A percentile compares a stretch with the other conserved stretches of the same genome.
phyloP scores from a whole-genome alignment of 2,329 filamentous ascomycete species.

The Botrytis paeoniae region DNA sequence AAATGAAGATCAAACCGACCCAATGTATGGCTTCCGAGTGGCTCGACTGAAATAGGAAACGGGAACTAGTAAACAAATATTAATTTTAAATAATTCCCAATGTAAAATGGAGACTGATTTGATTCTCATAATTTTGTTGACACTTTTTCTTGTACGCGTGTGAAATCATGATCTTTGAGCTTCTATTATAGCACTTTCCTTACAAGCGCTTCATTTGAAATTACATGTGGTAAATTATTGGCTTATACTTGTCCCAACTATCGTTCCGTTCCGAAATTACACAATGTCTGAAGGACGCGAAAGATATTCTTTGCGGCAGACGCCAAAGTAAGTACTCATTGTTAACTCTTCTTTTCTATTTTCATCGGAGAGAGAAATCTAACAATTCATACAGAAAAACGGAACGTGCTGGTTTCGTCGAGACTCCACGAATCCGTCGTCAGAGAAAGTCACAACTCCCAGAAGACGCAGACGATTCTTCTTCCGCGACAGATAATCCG shows the following conservation, averaged over 20 bases:
- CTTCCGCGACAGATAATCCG: conserved; percentile 36
- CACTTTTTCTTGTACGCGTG: neutral
- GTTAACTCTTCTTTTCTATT: neutral
- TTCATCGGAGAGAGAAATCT: conserved; percentile 1
- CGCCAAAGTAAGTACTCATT: conserved; percentile 35
- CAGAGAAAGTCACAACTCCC: conserved; percentile 39
- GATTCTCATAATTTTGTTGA: neutral
- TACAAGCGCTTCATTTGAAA: neutral
- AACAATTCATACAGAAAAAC: conserved; percentile 44
- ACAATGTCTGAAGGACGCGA: conserved; percentile 38
- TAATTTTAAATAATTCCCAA: conserved; percentile 7
- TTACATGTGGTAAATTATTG: neutral
- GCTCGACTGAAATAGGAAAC: neutral
- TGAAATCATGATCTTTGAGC: conserved; percentile 5
- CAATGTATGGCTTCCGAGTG: conserved; percentile 7
- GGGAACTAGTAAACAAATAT: conserved; percentile 1
- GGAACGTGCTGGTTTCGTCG: conserved; percentile 49
- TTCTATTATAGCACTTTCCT: neutral
- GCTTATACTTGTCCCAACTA: neutral
- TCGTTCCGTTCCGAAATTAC: conserved; percentile 5
- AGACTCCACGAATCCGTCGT: conserved; percentile 48
- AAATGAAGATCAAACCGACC: neutral
- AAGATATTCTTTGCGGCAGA: conserved; percentile 37
- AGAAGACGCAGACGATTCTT: conserved; percentile 38
- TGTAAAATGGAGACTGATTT: neutral